These are phyloP conservation scores for Euryodendron excelsum DNA, from an alignment of 148 eudicot genomes.

Conservation along the genomic window DNA sequence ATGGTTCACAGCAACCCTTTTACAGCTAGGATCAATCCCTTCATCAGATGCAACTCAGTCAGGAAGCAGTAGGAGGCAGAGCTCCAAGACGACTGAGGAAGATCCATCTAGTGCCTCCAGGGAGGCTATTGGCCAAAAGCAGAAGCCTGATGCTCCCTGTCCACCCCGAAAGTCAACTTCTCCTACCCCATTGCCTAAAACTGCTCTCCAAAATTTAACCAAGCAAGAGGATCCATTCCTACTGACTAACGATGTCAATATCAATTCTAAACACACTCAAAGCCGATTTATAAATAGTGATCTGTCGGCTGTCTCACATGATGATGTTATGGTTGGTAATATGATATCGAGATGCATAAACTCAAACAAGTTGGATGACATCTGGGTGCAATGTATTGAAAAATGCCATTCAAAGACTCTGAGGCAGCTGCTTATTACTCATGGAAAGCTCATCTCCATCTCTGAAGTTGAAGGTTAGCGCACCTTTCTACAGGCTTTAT, in stretches of 20 bases:
- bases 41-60: constrained; percentile 77
- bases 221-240: too few relatives aligned
- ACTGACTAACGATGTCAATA: too few relatives aligned
- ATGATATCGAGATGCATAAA: constrained; percentile 34
- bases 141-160: constrained; percentile 38
- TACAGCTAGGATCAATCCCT: constrained; percentile 84
- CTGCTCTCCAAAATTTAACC: constrained; percentile 27
- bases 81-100: constrained; percentile 76
- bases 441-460: constrained; percentile 77
- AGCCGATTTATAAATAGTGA: constrained; percentile 40
- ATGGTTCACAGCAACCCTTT: constrained; percentile 96
- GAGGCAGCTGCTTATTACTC: constrained; percentile 64
- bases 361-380: constrained; percentile 54
- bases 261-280: constrained; percentile 42
- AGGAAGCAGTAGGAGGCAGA: constrained; percentile 81
- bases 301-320: constrained; percentile 31
- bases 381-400: constrained; percentile 80
- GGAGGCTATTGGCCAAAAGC: constrained; percentile 49
- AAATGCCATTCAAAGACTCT: constrained; percentile 90
- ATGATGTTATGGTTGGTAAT: constrained; percentile 30
- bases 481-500: constrained; percentile 4
- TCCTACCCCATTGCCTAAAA: constrained; percentile 40
- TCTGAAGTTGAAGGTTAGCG: constrained; percentile 79
- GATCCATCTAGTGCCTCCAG: constrained; percentile 60
- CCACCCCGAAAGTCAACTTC: constrained; percentile 40